phyloP scores from a whole-genome alignment of 495 filamentous ascomycete genomes.

The Xylaria telfairii region DNA sequence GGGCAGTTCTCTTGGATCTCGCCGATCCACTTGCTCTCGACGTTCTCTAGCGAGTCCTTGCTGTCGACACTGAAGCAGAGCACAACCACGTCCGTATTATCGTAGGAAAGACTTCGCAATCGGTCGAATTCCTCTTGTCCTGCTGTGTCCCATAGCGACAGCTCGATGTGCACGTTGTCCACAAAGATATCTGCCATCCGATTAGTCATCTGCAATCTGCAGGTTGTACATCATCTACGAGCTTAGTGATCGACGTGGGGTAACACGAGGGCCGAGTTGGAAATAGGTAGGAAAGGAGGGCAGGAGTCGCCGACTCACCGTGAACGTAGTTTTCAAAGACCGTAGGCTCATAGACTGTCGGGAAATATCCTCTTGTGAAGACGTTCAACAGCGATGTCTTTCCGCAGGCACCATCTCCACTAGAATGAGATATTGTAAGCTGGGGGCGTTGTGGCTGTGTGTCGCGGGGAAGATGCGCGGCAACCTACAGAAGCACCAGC shows the following conservation, averaged over 20 bases:
- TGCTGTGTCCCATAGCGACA: slow-evolving; percentile 97
- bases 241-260: neutral
- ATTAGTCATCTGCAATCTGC: slow-evolving; percentile 19
- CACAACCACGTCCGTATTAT: slow-evolving; percentile 94
- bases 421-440: slow-evolving; percentile 52
- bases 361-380: slow-evolving; percentile 98
- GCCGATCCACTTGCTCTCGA: slow-evolving; percentile 96
- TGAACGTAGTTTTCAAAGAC: slow-evolving; percentile 99
- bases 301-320: slow-evolving; percentile 59
- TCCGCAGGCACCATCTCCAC: slow-evolving; percentile 95
- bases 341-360: slow-evolving; percentile 97
- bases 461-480: slow-evolving; percentile 3
- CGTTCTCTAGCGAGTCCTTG: slow-evolving; percentile 95
- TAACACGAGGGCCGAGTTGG: neutral
- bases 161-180: slow-evolving; percentile 92
- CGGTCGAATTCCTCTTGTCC: slow-evolving; percentile 99
- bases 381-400: slow-evolving; percentile 98
- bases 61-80: slow-evolving; percentile 98
- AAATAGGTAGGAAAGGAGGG: neutral
- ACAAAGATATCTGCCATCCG: slow-evolving; percentile 84
- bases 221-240: neutral
- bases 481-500: slow-evolving; percentile 90
- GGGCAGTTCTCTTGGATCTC: slow-evolving; percentile 98
- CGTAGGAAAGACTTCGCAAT: slow-evolving; percentile 92
- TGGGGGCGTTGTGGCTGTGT: neutral